phyloP scores from a whole-genome alignment of 2,329 filamentous ascomycete species.

The Colletotrichum incanum region DNA sequence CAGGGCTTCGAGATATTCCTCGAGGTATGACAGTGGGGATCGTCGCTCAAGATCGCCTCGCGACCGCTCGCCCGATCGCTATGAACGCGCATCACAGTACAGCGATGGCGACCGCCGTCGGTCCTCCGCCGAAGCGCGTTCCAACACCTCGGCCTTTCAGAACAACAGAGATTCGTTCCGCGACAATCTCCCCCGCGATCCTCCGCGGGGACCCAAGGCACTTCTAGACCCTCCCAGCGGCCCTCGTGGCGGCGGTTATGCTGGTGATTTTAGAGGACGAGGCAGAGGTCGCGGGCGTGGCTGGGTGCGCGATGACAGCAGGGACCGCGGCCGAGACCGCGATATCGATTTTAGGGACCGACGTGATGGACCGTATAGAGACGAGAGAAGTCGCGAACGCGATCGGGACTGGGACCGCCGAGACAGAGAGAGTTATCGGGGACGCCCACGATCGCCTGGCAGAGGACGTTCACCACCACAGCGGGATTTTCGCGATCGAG shows the following conservation, averaged over 20 bases:
- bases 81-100: constrained; percentile 69
- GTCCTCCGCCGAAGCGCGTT: constrained; percentile 72
- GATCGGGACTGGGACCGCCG: constrained; percentile 69
- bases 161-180: constrained; percentile 72
- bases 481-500: constrained; percentile 73
- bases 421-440: constrained; percentile 65
- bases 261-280: constrained; percentile 72
- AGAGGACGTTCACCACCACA: constrained; percentile 76
- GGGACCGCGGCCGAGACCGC: constrained; percentile 73
- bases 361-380: constrained; percentile 63
- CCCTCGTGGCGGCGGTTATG: constrained; percentile 77
- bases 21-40: constrained; percentile 73
- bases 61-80: constrained; percentile 80
- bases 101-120: constrained; percentile 79
- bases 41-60: constrained; percentile 76
- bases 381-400: constrained; percentile 73
- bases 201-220: constrained; percentile 86
- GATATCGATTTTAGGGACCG: constrained; percentile 71
- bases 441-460: constrained; percentile 73
- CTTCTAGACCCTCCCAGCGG: constrained; percentile 79
- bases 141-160: constrained; percentile 73
- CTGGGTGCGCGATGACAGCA: constrained; percentile 74
- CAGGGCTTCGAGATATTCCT: constrained; percentile 70
- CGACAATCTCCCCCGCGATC: constrained; percentile 69
- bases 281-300: constrained; percentile 71